Evolutionary conservation across 345 rosid genomes (phyloP).

Genomic region (Citrus cavaleriei): DNA sequence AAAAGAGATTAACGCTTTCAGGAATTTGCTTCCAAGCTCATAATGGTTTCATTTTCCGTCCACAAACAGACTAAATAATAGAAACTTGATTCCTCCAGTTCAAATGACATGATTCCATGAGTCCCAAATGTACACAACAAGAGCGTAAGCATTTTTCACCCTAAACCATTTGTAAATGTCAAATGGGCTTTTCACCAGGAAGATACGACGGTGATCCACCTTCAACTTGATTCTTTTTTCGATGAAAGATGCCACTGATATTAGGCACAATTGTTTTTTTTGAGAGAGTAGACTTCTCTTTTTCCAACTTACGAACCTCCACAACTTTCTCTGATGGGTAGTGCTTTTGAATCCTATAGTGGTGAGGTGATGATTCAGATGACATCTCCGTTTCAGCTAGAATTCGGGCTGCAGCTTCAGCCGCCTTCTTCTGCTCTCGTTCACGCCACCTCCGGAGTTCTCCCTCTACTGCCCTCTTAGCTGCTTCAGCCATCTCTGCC

Average conservation of each 20-base stretch:
- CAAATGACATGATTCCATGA: slow-evolving; percentile 8
- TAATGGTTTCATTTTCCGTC: slow-evolving; percentile 9
- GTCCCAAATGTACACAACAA: slow-evolving; percentile 32
- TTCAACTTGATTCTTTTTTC: slow-evolving; percentile 78
- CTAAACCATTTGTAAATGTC: slow-evolving; percentile 32
- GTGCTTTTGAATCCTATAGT: slow-evolving; percentile 51
- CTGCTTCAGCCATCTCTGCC: slow-evolving; percentile 96
- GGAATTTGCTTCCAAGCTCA: slow-evolving; percentile 17
- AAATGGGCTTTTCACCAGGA: slow-evolving; percentile 68
- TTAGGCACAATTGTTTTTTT: slow-evolving; percentile 63
- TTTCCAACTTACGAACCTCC: slow-evolving; percentile 53
- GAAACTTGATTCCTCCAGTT: slow-evolving; percentile 15
- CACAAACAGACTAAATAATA: slow-evolving; percentile 10
- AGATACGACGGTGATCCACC: slow-evolving; percentile 82
- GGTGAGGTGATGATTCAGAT: slow-evolving; percentile 58
- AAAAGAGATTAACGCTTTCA: not conserved
- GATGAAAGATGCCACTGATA: slow-evolving; percentile 65
- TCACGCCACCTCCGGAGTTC: slow-evolving; percentile 90
- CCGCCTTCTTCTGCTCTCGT: slow-evolving; percentile 84
- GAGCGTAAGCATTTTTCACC: slow-evolving; percentile 15
- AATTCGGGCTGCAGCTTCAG: slow-evolving; percentile 73
- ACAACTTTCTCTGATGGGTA: slow-evolving; percentile 30
- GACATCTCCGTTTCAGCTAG: slow-evolving; percentile 65
- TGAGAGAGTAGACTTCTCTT: slow-evolving; percentile 46
- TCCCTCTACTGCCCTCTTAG: slow-evolving; percentile 89